Conservation (phyloP, 2,329 filamentous ascomycete genomes). For the Hortaea sp. region DNA sequence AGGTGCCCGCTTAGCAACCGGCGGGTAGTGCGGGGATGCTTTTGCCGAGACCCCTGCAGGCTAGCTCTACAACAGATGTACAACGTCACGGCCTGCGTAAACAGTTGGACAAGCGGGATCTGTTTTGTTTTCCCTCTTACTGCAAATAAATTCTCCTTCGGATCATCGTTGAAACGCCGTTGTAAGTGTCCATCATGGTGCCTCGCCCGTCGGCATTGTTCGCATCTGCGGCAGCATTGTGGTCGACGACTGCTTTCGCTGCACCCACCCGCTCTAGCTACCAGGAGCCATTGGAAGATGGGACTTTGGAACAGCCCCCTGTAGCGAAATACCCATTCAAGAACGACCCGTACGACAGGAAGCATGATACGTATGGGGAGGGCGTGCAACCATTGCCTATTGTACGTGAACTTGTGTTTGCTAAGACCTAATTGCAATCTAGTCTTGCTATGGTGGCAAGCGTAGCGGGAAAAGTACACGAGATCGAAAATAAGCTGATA, state of each 20-base stretch:
- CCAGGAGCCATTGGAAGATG: slow-evolving; percentile 27
- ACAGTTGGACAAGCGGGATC: no score
- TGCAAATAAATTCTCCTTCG: no score
- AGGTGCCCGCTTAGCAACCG: no score
- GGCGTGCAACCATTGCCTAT: slow-evolving; percentile 53
- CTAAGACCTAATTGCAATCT: background rate
- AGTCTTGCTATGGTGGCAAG: background rate
- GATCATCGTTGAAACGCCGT: no score
- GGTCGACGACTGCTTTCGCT: slow-evolving; percentile 10
- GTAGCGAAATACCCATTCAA: slow-evolving; percentile 1
- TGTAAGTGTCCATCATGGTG: no score
- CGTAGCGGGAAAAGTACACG: background rate
- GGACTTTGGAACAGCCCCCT: background rate
- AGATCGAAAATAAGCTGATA: background rate
- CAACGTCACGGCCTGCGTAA: no score
- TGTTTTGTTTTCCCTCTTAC: no score
- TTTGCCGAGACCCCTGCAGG: no score
- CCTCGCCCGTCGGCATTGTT: background rate
- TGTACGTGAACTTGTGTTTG: slow-evolving; percentile 21
- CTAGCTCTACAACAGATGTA: no score
- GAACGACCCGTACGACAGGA: slow-evolving; percentile 52
- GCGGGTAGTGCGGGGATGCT: no score
- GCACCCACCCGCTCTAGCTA: slow-evolving; percentile 17
- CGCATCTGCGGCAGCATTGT: slow-evolving; percentile 1
- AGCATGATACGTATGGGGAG: slow-evolving; percentile 51